Conservation (phyloP, 139 green algal genomes). For the Volvox reticuliferus region DNA sequence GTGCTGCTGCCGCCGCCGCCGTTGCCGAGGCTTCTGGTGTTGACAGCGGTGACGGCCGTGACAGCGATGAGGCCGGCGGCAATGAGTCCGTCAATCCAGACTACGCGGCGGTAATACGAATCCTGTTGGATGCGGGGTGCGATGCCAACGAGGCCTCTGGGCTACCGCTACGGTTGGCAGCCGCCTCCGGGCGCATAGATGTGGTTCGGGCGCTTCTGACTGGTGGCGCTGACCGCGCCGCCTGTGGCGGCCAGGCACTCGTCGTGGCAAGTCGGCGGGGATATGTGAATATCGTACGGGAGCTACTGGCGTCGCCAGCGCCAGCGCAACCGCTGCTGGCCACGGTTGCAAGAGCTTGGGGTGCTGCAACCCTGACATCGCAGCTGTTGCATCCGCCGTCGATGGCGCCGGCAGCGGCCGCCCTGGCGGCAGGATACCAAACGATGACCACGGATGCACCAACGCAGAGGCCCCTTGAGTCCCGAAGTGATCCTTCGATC, state of each 20-base stretch:
- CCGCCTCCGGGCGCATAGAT: neutral
- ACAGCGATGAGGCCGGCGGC: neutral
- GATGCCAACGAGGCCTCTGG: constrained; percentile 10
- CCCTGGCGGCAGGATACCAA: neutral
- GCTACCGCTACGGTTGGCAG: constrained; percentile 19
- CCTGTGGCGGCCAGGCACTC: neutral
- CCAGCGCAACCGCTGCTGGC: no score
- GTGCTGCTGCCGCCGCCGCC: neutral
- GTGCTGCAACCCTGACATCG: no score
- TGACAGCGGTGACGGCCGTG: no score
- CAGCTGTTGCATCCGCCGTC: neutral
- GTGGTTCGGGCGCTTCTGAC: constrained; percentile 21
- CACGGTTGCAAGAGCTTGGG: no score
- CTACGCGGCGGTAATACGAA: neutral
- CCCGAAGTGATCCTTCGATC: neutral
- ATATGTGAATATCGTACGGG: neutral
- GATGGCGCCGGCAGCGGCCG: neutral
- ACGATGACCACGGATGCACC: neutral
- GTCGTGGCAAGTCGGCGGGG: constrained; percentile 4
- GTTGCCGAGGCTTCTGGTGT: no score
- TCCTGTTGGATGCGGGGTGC: neutral
- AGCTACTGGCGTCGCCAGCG: neutral
- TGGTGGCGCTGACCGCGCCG: neutral
- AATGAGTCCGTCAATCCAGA: neutral
- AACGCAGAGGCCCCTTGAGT: no score